A percentile compares a stretch with the other conserved stretches of the same genome.
Evolutionary conservation across 179 eudicot genomes (phyloP).

Genomic region (Beta macrorhiza): DNA sequence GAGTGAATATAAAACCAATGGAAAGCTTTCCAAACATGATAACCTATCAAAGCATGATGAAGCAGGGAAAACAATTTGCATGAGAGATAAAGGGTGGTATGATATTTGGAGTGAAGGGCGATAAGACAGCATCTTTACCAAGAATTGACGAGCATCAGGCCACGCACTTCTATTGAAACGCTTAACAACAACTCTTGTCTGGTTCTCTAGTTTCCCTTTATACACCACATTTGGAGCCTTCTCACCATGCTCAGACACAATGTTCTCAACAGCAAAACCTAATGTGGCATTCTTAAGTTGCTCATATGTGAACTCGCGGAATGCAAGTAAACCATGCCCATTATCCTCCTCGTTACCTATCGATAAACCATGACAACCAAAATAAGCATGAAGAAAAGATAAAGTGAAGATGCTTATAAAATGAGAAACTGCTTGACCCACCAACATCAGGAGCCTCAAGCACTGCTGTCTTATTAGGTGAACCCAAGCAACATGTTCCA

Average conservation of each 20-base stretch:
- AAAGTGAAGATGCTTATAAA: not conserved
- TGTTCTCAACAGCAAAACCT: constrained; percentile 55
- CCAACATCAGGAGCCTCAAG: constrained; percentile 45
- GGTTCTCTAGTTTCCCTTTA: constrained; percentile 59
- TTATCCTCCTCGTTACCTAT: constrained; percentile 40
- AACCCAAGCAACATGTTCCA: constrained; percentile 48
- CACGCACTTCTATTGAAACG: constrained; percentile 55
- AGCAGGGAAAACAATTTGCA: no score
- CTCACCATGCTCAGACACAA: constrained; percentile 62
- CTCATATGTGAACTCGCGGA: constrained; percentile 47
- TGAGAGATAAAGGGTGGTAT: no score
- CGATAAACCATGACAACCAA: constrained; percentile 12
- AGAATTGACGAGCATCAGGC: constrained; percentile 51
- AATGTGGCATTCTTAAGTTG: constrained; percentile 61
- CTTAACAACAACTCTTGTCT: constrained; percentile 49
- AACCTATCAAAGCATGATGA: not conserved
- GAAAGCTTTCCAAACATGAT: not conserved
- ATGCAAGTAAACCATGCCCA: constrained; percentile 35
- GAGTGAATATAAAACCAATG: not conserved
- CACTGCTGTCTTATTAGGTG: constrained; percentile 43
- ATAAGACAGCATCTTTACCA: constrained; percentile 35
- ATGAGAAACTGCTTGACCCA: constrained; percentile 24
- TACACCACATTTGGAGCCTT: constrained; percentile 66
- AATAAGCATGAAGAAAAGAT: not conserved
- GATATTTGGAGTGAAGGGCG: not conserved